Conservation (phyloP, 2,329 filamentous ascomycete genomes). For the Claviceps digitariae region DNA sequence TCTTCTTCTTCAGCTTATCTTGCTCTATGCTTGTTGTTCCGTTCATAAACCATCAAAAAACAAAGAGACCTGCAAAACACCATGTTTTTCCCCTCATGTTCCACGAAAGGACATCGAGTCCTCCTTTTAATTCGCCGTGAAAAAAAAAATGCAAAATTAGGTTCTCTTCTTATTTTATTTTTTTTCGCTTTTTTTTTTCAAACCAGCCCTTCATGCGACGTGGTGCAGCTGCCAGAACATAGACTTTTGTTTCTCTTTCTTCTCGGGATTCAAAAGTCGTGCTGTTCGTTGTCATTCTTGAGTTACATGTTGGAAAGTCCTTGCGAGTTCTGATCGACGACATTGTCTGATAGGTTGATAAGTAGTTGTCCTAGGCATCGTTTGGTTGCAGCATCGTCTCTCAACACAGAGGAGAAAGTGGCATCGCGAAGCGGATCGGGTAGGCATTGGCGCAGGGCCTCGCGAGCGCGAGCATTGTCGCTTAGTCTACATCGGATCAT, state of each 20-base stretch:
- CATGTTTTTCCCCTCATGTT: neutral
- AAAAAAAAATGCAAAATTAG: neutral
- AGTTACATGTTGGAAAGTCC: constrained; percentile 22
- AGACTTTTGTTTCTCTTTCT: neutral
- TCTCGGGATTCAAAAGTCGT: too few relatives aligned
- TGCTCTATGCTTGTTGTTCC: neutral
- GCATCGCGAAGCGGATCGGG: constrained; percentile 97
- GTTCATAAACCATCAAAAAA: neutral
- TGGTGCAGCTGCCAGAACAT: neutral
- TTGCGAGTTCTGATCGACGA: constrained; percentile 37
- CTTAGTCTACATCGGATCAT: constrained; percentile 49
- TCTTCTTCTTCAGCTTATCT: neutral
- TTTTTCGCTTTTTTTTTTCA: neutral
- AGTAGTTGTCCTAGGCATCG: constrained; percentile 92
- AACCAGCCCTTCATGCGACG: constrained; percentile 1
- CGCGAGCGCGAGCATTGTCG: constrained; percentile 89
- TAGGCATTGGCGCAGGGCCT: constrained; percentile 88
- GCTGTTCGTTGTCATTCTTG: constrained; percentile 3
- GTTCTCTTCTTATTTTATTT: neutral
- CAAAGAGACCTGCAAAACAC: neutral
- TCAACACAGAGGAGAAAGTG: constrained; percentile 90
- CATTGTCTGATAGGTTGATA: constrained; percentile 89
- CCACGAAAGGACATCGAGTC: neutral
- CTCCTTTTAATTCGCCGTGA: constrained; percentile 1
- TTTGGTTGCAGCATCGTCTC: constrained; percentile 95